phyloP scores from a whole-genome alignment of 2,329 filamentous ascomycete genomes.

The Podosphaera fusca region DNA sequence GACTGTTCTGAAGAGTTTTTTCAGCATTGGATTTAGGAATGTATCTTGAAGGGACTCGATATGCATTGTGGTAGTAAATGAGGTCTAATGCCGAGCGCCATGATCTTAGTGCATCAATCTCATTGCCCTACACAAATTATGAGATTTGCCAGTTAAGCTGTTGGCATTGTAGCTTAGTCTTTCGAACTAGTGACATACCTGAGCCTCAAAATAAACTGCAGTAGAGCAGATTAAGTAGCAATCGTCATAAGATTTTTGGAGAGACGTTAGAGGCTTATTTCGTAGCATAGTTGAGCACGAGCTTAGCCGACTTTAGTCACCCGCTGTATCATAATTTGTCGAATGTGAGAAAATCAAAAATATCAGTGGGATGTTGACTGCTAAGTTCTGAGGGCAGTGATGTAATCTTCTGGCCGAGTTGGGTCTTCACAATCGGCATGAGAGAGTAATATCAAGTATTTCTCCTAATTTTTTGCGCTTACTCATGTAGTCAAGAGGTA shows the following conservation, averaged over 20 bases:
- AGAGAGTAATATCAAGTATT: no score
- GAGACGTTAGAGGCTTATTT: conserved; percentile 40
- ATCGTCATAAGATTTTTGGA: conserved; percentile 97
- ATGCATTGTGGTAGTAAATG: conserved; percentile 68
- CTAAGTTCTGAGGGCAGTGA: no score
- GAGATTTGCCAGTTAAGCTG: neutral
- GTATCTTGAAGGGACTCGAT: conserved; percentile 45
- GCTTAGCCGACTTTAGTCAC: no score
- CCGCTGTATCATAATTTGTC: no score
- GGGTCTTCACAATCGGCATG: no score
- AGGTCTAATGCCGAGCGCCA: conserved; percentile 78
- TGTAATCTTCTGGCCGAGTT: no score
- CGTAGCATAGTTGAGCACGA: conserved; percentile 19
- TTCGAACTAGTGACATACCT: conserved; percentile 29
- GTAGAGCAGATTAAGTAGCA: conserved; percentile 88
- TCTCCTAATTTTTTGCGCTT: no score
- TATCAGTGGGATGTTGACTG: no score
- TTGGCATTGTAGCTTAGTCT: neutral
- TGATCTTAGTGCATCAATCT: conserved; percentile 69
- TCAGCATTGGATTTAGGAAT: conserved; percentile 61
- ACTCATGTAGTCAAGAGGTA: no score
- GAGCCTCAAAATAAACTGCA: conserved; percentile 83
- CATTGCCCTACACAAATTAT: conserved; percentile 44
- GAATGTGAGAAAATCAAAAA: no score
- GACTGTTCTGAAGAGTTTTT: conserved; percentile 54